Evolutionary conservation across 768 basidiomycete genomes (phyloP).

Genomic region (Suillus sp.): DNA sequence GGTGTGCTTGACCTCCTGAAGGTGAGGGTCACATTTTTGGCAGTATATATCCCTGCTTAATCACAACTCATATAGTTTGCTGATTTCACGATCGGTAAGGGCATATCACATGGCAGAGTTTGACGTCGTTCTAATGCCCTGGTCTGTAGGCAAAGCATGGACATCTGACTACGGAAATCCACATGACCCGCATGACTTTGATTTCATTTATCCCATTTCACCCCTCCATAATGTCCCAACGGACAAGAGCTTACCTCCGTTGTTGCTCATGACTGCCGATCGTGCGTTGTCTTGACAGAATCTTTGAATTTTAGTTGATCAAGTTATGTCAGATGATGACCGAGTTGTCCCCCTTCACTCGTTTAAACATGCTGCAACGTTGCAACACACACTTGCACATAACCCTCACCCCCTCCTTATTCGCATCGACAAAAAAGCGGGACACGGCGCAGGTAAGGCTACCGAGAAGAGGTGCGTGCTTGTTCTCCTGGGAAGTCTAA

Average conservation of each 20-base stretch:
- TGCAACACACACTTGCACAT: slow-evolving; percentile 63
- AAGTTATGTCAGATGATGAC: slow-evolving; percentile 62
- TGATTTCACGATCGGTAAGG: slow-evolving; percentile 72
- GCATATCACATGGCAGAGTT: not conserved
- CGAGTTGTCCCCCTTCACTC: slow-evolving; percentile 88
- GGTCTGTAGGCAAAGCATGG: slow-evolving; percentile 65
- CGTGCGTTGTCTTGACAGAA: slow-evolving; percentile 47
- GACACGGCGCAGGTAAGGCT: slow-evolving; percentile 80
- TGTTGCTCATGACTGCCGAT: slow-evolving; percentile 80
- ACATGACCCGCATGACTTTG: slow-evolving; percentile 74
- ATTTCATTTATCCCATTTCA: slow-evolving; percentile 80
- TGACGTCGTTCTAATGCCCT: slow-evolving; percentile 14
- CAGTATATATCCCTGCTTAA: not conserved
- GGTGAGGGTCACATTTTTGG: slow-evolving; percentile 38
- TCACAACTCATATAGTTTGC: slow-evolving; percentile 50
- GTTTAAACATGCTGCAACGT: slow-evolving; percentile 79
- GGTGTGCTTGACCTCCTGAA: slow-evolving; percentile 81
- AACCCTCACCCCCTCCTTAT: slow-evolving; percentile 77
- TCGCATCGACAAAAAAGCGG: slow-evolving; percentile 78
- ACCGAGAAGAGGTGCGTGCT: slow-evolving; percentile 62
- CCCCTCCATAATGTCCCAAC: slow-evolving; percentile 79
- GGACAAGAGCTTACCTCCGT: slow-evolving; percentile 62
- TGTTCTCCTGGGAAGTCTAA: slow-evolving; percentile 8
- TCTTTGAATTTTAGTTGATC: slow-evolving; percentile 1
- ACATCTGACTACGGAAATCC: slow-evolving; percentile 79